Percentiles rank a stretch among this genome's conserved stretches.
phyloP scores from a whole-genome alignment of 768 basidiomycete species.

The Leccinum truebloodii region DNA sequence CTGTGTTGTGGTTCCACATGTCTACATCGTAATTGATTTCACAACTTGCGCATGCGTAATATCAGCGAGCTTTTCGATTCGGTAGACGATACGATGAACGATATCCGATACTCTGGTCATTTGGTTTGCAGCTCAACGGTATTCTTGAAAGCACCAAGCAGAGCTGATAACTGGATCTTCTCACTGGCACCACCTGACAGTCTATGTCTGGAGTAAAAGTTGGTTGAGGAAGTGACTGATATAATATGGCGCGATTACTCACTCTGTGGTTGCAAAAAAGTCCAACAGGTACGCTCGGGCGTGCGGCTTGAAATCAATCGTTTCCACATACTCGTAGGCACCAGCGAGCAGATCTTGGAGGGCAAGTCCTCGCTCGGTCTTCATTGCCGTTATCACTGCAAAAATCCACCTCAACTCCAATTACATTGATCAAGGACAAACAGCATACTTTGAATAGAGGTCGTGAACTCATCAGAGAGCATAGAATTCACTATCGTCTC shows the following conservation, averaged over 20 bases:
- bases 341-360: constrained; percentile 93
- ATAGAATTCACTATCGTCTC: constrained; percentile 92
- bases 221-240: neutral
- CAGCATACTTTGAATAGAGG: constrained; percentile 73
- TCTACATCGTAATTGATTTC: neutral
- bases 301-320: constrained; percentile 80
- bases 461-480: constrained; percentile 95
- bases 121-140: constrained; percentile 76
- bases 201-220: constrained; percentile 63
- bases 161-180: constrained; percentile 89
- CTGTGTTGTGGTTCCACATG: neutral
- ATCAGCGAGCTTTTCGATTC: neutral
- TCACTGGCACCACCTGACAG: constrained; percentile 91
- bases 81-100: neutral
- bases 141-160: constrained; percentile 92
- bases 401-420: neutral
- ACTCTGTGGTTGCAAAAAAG: constrained; percentile 95
- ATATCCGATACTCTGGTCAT: constrained; percentile 9
- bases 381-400: constrained; percentile 82
- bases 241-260: constrained; percentile 32
- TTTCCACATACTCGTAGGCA: constrained; percentile 87
- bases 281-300: constrained; percentile 92
- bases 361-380: constrained; percentile 90
- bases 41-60: neutral
- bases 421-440: neutral